phyloP scores from a whole-genome alignment of 768 basidiomycete genomes.

The Suillus subalutaceus region DNA sequence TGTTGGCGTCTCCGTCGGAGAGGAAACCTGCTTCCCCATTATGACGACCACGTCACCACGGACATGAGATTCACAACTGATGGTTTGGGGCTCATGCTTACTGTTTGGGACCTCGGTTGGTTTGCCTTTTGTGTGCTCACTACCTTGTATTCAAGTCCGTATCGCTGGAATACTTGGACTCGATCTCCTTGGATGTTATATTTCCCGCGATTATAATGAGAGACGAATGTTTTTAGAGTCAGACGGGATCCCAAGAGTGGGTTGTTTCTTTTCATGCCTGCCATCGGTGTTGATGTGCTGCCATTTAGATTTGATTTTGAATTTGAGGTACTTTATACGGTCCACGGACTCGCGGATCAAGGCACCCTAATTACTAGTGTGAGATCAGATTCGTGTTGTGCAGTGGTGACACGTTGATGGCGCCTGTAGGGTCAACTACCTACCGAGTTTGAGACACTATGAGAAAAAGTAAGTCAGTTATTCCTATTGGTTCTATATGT shows the following conservation, averaged over 20 bases:
- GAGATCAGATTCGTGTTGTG: background rate
- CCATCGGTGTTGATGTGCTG: background rate
- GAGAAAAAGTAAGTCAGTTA: slow-evolving; percentile 68
- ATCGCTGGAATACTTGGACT: slow-evolving; percentile 33
- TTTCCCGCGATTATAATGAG: slow-evolving; percentile 86
- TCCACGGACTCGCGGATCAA: slow-evolving; percentile 65
- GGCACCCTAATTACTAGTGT: slow-evolving; percentile 94
- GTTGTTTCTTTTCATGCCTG: background rate
- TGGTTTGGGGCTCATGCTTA: background rate
- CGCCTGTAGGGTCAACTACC: slow-evolving; percentile 88
- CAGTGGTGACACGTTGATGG: slow-evolving; percentile 88
- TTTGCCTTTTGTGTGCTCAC: slow-evolving; percentile 62
- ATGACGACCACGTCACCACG: background rate
- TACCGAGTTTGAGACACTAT: slow-evolving; percentile 85
- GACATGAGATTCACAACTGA: background rate
- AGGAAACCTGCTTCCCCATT: slow-evolving; percentile 48
- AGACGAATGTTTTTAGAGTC: slow-evolving; percentile 94
- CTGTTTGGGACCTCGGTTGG: background rate
- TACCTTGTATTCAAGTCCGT: slow-evolving; percentile 80
- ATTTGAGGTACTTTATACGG: slow-evolving; percentile 58
- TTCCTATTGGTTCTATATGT: too few relatives aligned
- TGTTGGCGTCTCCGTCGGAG: slow-evolving; percentile 43
- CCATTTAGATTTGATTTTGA: slow-evolving; percentile 49
- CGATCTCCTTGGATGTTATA: slow-evolving; percentile 79
- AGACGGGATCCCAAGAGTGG: slow-evolving; percentile 92